Conservation (phyloP, 2,329 filamentous ascomycete species). For the Dothiorella sarmentorum region DNA sequence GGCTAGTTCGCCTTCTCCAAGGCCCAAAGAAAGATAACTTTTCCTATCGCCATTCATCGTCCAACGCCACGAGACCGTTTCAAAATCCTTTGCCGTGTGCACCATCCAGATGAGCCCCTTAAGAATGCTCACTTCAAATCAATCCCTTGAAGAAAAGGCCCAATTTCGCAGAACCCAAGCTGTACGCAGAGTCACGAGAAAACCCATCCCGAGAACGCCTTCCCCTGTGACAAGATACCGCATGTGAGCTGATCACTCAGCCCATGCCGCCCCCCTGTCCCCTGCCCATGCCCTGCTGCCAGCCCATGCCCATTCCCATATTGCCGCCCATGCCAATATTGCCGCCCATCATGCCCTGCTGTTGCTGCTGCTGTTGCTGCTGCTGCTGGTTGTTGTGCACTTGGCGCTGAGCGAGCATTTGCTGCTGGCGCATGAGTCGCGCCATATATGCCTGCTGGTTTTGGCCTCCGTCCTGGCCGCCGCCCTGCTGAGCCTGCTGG, state of each 20-base stretch:
- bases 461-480: not conserved
- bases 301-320: slow-evolving; percentile 15
- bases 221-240: not conserved
- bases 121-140: too few relatives aligned
- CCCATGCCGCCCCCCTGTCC: slow-evolving; percentile 1
- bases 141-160: too few relatives aligned
- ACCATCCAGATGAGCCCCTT: too few relatives aligned
- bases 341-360: slow-evolving; percentile 19
- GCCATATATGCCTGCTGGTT: slow-evolving; percentile 16
- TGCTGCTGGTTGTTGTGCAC: slow-evolving; percentile 16
- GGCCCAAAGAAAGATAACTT: not conserved
- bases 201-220: not conserved
- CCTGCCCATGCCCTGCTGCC: slow-evolving; percentile 3
- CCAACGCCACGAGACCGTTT: not conserved
- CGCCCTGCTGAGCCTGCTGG: slow-evolving; percentile 1
- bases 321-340: slow-evolving; percentile 14
- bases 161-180: not conserved
- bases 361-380: slow-evolving; percentile 23
- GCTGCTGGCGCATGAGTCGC: slow-evolving; percentile 25
- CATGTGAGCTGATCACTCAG: not conserved
- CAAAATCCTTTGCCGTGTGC: too few relatives aligned
- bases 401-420: slow-evolving; percentile 21
- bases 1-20: not conserved
- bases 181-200: not conserved
- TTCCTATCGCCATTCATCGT: not conserved